phyloP scores from a whole-genome alignment of 2,329 filamentous ascomycete genomes.

The Leptodontidium sp. region DNA sequence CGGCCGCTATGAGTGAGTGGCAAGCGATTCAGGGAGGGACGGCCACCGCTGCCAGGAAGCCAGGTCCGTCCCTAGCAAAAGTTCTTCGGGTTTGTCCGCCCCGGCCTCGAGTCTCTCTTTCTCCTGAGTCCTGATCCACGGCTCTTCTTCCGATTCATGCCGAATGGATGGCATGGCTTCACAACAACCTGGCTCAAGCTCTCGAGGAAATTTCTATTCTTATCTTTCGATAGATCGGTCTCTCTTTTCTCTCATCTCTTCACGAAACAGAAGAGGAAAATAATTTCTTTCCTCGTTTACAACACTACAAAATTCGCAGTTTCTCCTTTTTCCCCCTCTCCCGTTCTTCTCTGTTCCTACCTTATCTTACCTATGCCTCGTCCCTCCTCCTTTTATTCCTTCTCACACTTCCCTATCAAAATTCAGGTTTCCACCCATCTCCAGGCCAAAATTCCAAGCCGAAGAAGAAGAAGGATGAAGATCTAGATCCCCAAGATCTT shows the following conservation, averaged over 20 bases:
- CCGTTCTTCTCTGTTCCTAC: background rate
- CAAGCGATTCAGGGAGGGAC: background rate
- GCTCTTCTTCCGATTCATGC: constrained; percentile 7
- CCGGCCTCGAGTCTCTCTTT: background rate
- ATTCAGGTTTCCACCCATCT: background rate
- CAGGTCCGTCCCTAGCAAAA: background rate
- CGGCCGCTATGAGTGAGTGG: no score
- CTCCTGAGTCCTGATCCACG: background rate
- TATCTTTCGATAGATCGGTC: constrained; percentile 13
- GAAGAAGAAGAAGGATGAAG: background rate
- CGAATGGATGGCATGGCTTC: background rate
- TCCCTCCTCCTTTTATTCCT: background rate
- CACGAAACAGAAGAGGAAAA: background rate
- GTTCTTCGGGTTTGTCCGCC: constrained; percentile 15
- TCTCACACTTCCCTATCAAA: background rate
- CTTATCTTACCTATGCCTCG: no score
- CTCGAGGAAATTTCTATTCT: background rate
- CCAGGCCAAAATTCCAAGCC: background rate
- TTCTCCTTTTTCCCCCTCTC: background rate
- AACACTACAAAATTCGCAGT: background rate
- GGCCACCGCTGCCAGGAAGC: background rate
- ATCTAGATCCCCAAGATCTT: constrained; percentile 14
- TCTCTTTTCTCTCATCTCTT: background rate
- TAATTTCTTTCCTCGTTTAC: constrained; percentile 11
- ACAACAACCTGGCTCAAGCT: background rate